Evolutionary conservation across 441 rosid genomes (phyloP).

Genomic region (Codiaeum variegatum): DNA sequence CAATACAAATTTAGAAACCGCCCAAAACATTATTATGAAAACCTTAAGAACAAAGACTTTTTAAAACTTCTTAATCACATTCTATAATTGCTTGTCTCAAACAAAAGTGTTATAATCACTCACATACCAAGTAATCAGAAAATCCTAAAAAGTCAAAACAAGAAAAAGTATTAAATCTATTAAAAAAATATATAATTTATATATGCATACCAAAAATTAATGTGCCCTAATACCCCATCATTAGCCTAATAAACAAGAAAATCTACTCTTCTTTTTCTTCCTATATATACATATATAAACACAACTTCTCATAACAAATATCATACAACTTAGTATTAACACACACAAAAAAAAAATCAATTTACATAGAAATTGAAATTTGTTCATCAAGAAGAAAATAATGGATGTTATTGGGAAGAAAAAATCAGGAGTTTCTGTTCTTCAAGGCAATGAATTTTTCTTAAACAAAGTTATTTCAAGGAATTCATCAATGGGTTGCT

Average conservation of each 20-base stretch:
- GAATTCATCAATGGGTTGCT: conserved; percentile 35
- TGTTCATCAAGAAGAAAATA: neutral
- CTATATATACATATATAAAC: neutral
- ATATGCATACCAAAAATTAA: conserved; percentile 13
- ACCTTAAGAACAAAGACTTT: conserved; percentile 28
- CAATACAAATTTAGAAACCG: conserved; percentile 19
- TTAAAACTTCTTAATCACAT: neutral
- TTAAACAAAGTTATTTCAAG: conserved; percentile 40
- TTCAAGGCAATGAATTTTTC: conserved; percentile 30
- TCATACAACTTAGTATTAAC: neutral
- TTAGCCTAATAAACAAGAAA: conserved; percentile 22
- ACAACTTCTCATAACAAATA: neutral
- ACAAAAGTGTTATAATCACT: conserved; percentile 28
- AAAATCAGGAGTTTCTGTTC: conserved; percentile 25
- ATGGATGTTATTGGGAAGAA: conserved; percentile 29
- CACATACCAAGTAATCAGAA: conserved; percentile 21
- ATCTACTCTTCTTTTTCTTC: neutral
- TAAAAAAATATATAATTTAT: neutral
- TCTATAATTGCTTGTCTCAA: conserved; percentile 23
- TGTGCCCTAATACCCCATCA: conserved; percentile 29
- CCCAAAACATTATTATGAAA: conserved; percentile 28
- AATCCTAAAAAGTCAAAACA: neutral
- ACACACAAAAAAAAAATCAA: neutral
- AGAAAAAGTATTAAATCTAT: neutral
- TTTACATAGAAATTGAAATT: neutral